A percentile compares a stretch with the other conserved stretches of the same genome.
These are phyloP conservation scores for Eucalyptus guilfoylei DNA, from an alignment of 345 rosid genomes.

Conservation along the genomic window DNA sequence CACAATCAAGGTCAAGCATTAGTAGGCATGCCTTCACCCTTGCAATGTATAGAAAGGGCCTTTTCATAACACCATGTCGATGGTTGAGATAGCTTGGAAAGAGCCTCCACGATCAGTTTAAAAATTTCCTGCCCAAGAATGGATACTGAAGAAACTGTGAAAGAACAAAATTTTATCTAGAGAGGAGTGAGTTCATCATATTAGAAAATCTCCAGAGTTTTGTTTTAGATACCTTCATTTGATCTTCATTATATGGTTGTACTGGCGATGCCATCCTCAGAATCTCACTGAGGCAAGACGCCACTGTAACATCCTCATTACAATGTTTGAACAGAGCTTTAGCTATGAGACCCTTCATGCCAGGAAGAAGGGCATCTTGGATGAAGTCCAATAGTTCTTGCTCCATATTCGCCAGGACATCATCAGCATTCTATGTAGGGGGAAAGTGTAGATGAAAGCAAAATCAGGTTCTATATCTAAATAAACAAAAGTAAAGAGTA, in stretches of 20 bases:
- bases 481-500: not conserved
- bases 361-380: slow-evolving; percentile 32
- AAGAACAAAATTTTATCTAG: not conserved
- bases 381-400: slow-evolving; percentile 43
- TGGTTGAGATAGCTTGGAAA: slow-evolving; percentile 40
- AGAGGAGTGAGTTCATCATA: not conserved
- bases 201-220: not conserved
- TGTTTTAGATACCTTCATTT: slow-evolving; percentile 45
- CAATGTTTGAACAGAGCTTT: slow-evolving; percentile 32
- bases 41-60: not conserved
- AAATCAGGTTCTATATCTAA: not conserved
- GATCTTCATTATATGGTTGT: slow-evolving; percentile 51
- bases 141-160: not conserved
- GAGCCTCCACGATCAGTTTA: slow-evolving; percentile 34
- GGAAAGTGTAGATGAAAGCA: not conserved
- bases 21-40: not conserved
- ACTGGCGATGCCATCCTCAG: slow-evolving; percentile 78
- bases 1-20: not conserved
- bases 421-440: slow-evolving; percentile 34
- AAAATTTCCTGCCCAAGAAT: slow-evolving; percentile 48
- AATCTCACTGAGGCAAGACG: slow-evolving; percentile 64
- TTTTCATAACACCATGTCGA: slow-evolving; percentile 35
- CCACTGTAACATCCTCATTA: slow-evolving; percentile 41
- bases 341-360: slow-evolving; percentile 51
- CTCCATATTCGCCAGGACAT: slow-evolving; percentile 38